A percentile compares a stretch with the other conserved stretches of the same genome.
Evolutionary conservation across 768 basidiomycete genomes (phyloP).

Genomic region (Saitozyma sp.): DNA sequence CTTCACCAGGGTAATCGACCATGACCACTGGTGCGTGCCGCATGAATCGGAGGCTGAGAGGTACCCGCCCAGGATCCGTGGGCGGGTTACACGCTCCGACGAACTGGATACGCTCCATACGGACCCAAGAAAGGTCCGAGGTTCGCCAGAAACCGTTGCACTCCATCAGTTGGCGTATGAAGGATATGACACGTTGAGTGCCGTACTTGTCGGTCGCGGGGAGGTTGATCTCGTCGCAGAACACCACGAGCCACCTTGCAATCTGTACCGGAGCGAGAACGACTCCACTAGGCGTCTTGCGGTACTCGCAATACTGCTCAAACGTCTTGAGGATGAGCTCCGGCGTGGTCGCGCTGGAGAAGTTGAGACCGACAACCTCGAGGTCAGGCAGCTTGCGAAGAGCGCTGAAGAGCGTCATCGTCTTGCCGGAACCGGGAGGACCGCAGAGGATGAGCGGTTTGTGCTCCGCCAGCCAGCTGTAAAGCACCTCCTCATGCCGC

Average conservation of each 20-base stretch:
- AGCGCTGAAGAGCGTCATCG: conserved; percentile 98
- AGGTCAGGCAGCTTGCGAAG: conserved; percentile 96
- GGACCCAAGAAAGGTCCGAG: conserved; percentile 94
- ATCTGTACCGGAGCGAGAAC: conserved; percentile 90
- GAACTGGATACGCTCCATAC: conserved; percentile 97
- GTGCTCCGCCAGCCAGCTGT: conserved; percentile 98
- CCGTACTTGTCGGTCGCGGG: conserved; percentile 97
- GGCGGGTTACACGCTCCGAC: conserved; percentile 99
- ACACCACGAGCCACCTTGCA: conserved; percentile 98
- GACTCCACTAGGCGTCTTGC: conserved; percentile 98
- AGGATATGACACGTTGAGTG: conserved; percentile 97
- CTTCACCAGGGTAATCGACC: conserved; percentile 98
- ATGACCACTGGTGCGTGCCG: conserved; percentile 96
- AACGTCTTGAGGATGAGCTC: conserved; percentile 98
- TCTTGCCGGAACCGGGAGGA: conserved; percentile 99
- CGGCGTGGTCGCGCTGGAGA: conserved; percentile 97
- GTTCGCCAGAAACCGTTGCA: conserved; percentile 92
- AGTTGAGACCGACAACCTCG: conserved; percentile 98
- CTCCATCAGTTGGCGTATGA: conserved; percentile 95
- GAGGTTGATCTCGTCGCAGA: conserved; percentile 99
- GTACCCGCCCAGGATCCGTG: conserved; percentile 98
- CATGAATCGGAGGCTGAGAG: conserved; percentile 93
- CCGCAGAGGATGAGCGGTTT: conserved; percentile 98
- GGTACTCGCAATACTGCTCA: conserved; percentile 98
- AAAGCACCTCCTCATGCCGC: conserved; percentile 95